Base-by-base conservation (phyloP, 495 filamentous ascomycete species). In the Pyrenula massariospora region DNA sequence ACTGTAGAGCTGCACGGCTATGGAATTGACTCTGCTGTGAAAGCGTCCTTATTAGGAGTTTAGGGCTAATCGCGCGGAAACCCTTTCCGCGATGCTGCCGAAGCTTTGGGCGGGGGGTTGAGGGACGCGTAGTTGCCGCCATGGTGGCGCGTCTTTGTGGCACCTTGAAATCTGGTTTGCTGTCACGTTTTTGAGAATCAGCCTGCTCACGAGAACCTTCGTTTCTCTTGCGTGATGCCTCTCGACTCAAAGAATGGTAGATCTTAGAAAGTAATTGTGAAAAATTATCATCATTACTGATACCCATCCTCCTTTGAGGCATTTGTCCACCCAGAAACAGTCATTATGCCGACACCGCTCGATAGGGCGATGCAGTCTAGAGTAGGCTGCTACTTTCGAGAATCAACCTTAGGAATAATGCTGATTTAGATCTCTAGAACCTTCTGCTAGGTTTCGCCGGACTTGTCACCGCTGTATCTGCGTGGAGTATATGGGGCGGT, bases 401-500 rank as follows among this genome's bases (percentile, higher is more conserved):
- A 54, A 63, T 58, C 56, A 60, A 55, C 50, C 36, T 58, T 10
- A 51, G 24, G 62, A 82, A 77, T 81, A 81, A 56, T 68, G 78
- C 15, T 74, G 82, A 51, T 69, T 87, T 15, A 83, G 84, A 15
- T n/a, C 23, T 11, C 0, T 19, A 15, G 25, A 54, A 20, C 11
- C 22, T 52, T 3, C 50, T 25, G 42, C 5, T 58, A 76, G 75
- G 73, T 0, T 96, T 95, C 67, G 80, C 86, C 15, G 89, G 88
- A 22, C 81, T 95, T 59, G 84, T 96, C 48, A 86, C 88, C 2
- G 89, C 87, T 2, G 91, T 86, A 5, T 85, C 91, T 3, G 86
- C 78, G 19, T 95, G 85, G 84, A 78, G 84, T 1, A 94, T 95
- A 58, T 89, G 86, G 85, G 86, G 87, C 54, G 77, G 80, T 23